Evolutionary conservation across 495 filamentous ascomycete genomes (phyloP).

Genomic region (Chaetomium tenue): DNA sequence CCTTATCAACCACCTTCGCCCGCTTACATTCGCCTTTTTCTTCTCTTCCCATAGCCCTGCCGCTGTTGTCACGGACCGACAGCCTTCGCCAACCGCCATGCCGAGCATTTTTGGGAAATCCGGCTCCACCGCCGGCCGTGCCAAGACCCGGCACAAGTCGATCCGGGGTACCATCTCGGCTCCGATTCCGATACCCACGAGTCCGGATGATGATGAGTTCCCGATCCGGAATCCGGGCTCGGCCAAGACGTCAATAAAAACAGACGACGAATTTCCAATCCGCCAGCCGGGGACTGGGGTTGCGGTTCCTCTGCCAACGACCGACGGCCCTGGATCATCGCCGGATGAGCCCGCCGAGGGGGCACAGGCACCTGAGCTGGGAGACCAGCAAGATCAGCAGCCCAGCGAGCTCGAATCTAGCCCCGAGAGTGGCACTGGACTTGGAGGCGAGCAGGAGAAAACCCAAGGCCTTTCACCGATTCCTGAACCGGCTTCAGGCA

Average conservation of each 20-base stretch:
- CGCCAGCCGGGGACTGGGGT: conserved; percentile 41
- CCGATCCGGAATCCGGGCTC: conserved; percentile 44
- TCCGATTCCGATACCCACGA: conserved; percentile 47
- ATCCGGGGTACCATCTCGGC: conserved; percentile 54
- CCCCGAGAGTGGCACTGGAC: not conserved
- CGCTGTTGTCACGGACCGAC: conserved; percentile 1
- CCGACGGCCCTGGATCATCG: conserved; percentile 25
- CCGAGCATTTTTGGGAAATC: conserved; percentile 41
- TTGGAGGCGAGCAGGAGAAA: conserved; percentile 3
- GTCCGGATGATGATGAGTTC: conserved; percentile 48
- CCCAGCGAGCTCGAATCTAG: not conserved
- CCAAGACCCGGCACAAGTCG: conserved; percentile 41
- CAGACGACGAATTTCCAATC: conserved; percentile 46
- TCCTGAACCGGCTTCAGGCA: not conserved
- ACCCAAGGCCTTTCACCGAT: not conserved
- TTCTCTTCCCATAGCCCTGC: not conserved
- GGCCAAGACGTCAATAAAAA: conserved; percentile 29
- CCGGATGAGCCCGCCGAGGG: conserved; percentile 26
- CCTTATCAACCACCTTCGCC: conserved; percentile 26
- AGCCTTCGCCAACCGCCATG: conserved; percentile 24
- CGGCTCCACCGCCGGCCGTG: conserved; percentile 39
- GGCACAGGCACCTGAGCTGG: not conserved
- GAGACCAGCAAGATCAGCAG: not conserved
- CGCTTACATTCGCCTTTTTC: conserved; percentile 12
- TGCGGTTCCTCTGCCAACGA: conserved; percentile 32